Percentiles rank a stretch among this genome's conserved stretches.
phyloP scores from a whole-genome alignment of 495 filamentous ascomycete genomes.

The Paragyromitra xinjiangensis region DNA sequence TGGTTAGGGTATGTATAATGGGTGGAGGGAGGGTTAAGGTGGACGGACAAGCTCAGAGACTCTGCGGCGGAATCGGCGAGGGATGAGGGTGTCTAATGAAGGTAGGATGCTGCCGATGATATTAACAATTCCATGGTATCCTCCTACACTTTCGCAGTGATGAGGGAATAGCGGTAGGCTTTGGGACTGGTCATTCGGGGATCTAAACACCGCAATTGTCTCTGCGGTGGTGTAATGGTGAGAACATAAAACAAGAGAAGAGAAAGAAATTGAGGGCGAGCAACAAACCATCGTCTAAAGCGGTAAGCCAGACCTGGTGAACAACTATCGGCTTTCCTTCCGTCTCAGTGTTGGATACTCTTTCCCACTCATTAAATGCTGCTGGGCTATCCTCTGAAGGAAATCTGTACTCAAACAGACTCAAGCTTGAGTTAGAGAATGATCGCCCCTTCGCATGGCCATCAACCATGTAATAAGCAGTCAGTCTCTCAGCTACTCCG shows the following conservation, averaged over 20 bases:
- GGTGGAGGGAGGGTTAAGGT: background rate
- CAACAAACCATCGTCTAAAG: conserved; percentile 8
- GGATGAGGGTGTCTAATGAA: conserved; percentile 19
- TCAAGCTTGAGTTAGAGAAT: conserved; percentile 25
- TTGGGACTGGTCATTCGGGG: conserved; percentile 19
- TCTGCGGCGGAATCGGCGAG: background rate
- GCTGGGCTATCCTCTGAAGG: background rate
- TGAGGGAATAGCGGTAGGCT: conserved; percentile 20
- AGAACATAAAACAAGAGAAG: background rate
- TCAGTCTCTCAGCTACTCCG: conserved; percentile 1
- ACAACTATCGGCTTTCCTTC: background rate
- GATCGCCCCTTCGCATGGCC: conserved; percentile 6
- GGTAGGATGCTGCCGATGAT: conserved; percentile 28
- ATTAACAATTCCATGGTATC: conserved; percentile 21
- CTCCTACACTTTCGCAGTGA: conserved; percentile 19
- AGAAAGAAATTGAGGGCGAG: background rate
- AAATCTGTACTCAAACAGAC: conserved; percentile 31
- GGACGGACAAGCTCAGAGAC: conserved; percentile 24
- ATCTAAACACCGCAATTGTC: conserved; percentile 21
- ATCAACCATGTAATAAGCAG: conserved; percentile 19
- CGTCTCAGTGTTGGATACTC: background rate
- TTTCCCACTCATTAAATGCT: conserved; percentile 1
- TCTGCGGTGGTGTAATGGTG: background rate
- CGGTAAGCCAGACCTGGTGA: conserved; percentile 4
- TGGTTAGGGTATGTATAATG: background rate